Percentiles rank a stretch among this genome's conserved stretches.
These are phyloP conservation scores for Neonectria punicea DNA, from an alignment of 2,329 filamentous ascomycete genomes.

Conservation along the genomic window DNA sequence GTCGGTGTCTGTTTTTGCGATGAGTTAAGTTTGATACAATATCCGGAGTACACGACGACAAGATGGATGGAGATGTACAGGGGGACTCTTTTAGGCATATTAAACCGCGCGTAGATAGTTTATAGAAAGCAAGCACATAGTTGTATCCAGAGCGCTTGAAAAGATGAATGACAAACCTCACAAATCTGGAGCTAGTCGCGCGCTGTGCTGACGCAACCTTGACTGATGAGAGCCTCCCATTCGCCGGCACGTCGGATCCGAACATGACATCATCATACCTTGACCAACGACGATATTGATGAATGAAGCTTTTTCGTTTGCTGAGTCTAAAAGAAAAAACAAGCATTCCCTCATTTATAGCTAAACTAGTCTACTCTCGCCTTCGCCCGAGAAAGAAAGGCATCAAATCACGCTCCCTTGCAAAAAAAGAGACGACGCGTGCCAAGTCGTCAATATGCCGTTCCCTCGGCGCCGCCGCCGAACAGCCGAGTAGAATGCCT, in stretches of 20 bases:
- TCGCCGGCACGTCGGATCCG: constrained; percentile 16
- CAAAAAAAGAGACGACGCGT: neutral
- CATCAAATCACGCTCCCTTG: neutral
- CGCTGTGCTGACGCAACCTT: constrained; percentile 24
- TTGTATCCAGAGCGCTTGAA: neutral
- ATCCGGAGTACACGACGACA: neutral
- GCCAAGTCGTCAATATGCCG: constrained; percentile 3
- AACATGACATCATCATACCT: constrained; percentile 33
- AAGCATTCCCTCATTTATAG: neutral
- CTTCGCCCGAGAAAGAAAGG: neutral
- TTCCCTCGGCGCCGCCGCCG: constrained; percentile 9
- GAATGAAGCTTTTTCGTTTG: neutral
- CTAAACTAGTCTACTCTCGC: neutral
- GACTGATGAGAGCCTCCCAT: constrained; percentile 26
- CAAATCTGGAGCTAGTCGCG: constrained; percentile 1
- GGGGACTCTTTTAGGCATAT: neutral
- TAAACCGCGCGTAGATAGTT: neutral
- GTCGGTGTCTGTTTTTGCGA: neutral
- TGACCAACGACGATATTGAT: neutral
- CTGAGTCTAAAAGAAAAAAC: no score
- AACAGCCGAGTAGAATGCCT: neutral
- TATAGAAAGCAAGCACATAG: neutral
- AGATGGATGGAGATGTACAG: neutral
- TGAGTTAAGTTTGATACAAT: neutral
- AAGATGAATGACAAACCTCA: neutral